Evolutionary conservation across 202 grass and related monocot genomes (phyloP).

Genomic region (Hordeum pubiflorum): DNA sequence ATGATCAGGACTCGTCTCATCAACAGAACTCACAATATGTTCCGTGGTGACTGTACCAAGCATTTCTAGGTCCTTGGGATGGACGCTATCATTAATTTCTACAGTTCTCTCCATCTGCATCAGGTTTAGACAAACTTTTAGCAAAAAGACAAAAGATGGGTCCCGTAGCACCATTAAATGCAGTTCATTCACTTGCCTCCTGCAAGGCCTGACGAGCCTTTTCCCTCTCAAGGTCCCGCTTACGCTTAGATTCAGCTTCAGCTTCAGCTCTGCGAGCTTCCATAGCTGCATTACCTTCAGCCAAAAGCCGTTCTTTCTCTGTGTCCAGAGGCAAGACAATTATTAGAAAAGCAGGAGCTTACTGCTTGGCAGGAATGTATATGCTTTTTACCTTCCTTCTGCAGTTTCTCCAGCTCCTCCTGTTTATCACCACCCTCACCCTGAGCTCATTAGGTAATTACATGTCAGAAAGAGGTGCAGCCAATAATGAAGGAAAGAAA

Average conservation of each 20-base stretch:
- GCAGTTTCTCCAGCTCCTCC: conserved; percentile 77
- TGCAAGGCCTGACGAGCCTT: conserved; percentile 79
- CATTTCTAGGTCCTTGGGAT: conserved; percentile 78
- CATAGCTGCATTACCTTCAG: conserved; percentile 91
- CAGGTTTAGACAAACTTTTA: conserved; percentile 6
- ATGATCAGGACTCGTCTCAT: conserved; percentile 61
- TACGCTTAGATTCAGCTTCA: conserved; percentile 73
- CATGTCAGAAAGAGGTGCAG: neutral
- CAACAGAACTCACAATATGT: conserved; percentile 64
- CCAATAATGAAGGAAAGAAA: neutral
- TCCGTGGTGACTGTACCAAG: conserved; percentile 51
- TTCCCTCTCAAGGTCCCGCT: conserved; percentile 80
- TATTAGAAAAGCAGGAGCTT: neutral
- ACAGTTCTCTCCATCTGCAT: conserved; percentile 88
- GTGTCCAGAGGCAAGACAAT: conserved; percentile 11
- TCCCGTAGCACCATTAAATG: neutral
- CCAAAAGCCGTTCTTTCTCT: conserved; percentile 78
- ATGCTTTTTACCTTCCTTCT: conserved; percentile 71
- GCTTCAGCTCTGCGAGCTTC: conserved; percentile 80
- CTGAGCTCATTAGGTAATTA: conserved; percentile 32
- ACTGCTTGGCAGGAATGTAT: neutral
- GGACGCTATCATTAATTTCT: conserved; percentile 59
- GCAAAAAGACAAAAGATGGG: neutral
- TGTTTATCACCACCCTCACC: conserved; percentile 71
- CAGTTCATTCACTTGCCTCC: conserved; percentile 45